Base-by-base conservation (phyloP, 495 filamentous ascomycete genomes). In the Xylaria bambusicola region DNA sequence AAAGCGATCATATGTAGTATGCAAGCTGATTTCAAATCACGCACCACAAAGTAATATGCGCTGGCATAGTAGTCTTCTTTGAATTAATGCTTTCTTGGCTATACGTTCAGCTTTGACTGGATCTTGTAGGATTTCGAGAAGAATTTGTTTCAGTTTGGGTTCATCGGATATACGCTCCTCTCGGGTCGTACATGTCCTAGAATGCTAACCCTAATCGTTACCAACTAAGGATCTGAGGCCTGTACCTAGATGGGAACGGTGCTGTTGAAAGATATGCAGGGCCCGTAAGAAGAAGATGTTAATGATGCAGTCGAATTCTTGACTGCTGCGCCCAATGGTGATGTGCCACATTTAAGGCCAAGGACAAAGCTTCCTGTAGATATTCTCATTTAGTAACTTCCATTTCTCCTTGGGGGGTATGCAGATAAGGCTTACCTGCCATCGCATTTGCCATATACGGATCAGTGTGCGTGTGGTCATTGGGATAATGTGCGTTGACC, bases 391-490 rank as follows among this genome's bases (percentile, higher is more conserved):
- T 27, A 47, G 13, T 15, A 3, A n/a, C n/a, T n/a, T n/a, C n/a
- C n/a, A n/a, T n/a, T n/a, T n/a, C n/a, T 3, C 36, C 36, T 6
- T 24, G 10, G 3, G 24, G 17, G 24, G 26, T 24, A 24, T 13
- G 20, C 15, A n/a, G 3, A 18, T 8, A 38, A 67, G 24, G 44
- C 36, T 29, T 4, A 55, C 53, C 53, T 5, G 78, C 76, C 59
- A 86, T 81, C 1, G 80, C 74, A 52, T 79, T 69, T 8, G 83
- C 83, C 29, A 84, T 78, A 42, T 68, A 74, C 0, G 79, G 56
- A 46, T 76, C 80, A n/a, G 84, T 86, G 69, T 86, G 84, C 7
- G 82, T 85, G 66, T 87, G 83, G 62, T 86, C 84, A 24, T 75
- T 73, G 0, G 82, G 82, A 58, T 77, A 87, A 55, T 76, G 76